Conservation (phyloP, 1,284 basidiomycete genomes). For the Ganoderma resinaceum region DNA sequence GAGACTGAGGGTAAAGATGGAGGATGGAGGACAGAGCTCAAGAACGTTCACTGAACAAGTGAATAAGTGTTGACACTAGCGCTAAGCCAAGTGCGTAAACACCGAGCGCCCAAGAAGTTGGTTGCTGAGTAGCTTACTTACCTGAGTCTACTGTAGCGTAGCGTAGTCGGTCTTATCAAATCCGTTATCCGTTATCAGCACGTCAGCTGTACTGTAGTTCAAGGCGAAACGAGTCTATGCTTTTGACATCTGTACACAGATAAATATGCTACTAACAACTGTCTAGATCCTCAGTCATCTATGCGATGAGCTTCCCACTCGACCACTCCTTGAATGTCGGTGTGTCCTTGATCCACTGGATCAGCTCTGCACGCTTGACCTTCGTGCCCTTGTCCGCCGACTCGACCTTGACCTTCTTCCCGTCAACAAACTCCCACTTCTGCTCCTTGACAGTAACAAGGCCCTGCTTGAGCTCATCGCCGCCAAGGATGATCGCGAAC, state of each 20-base stretch:
- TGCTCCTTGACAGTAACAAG: constrained; percentile 94
- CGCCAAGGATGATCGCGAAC: constrained; percentile 91
- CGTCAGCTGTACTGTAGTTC: too few relatives aligned
- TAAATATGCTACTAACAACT: constrained; percentile 16
- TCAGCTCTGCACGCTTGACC: constrained; percentile 73
- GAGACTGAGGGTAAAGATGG: not conserved
- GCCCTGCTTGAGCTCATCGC: constrained; percentile 85
- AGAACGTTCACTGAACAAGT: not conserved
- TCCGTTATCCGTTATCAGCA: too few relatives aligned
- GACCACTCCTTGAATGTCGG: constrained; percentile 55
- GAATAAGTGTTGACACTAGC: too few relatives aligned
- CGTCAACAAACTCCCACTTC: constrained; percentile 79
- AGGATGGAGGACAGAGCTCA: not conserved
- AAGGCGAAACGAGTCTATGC: constrained; percentile 21
- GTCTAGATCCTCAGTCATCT: not conserved
- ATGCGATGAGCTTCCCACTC: constrained; percentile 42
- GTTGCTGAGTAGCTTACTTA: too few relatives aligned
- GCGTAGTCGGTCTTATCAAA: too few relatives aligned
- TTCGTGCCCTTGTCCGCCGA: constrained; percentile 70
- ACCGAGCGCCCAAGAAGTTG: too few relatives aligned
- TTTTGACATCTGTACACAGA: constrained; percentile 20
- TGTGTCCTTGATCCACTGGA: constrained; percentile 72
- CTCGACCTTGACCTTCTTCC: constrained; percentile 76
- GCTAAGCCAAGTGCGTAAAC: too few relatives aligned
- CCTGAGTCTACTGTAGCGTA: too few relatives aligned